These are phyloP conservation scores for Fusarium sp. DNA, from an alignment of 2,329 filamentous ascomycete genomes.

Conservation along the genomic window DNA sequence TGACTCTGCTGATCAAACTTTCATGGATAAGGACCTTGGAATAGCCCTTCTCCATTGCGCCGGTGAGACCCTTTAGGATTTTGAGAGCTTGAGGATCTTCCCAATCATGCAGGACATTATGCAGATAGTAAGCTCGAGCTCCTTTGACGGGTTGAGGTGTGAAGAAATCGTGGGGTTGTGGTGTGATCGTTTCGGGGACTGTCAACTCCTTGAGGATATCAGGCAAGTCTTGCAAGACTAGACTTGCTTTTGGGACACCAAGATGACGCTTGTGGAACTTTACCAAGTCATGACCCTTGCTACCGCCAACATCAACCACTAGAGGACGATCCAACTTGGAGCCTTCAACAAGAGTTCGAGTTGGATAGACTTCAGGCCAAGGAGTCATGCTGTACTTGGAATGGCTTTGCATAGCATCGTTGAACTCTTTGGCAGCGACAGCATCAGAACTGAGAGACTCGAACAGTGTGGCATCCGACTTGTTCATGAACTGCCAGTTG, in stretches of 20 bases:
- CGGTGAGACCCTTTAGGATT: constrained; percentile 44
- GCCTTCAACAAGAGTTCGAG: constrained; percentile 42
- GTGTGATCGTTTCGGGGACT: constrained; percentile 39
- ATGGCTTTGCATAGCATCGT: constrained; percentile 52
- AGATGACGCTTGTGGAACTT: constrained; percentile 47
- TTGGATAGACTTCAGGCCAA: constrained; percentile 51
- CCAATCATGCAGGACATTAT: constrained; percentile 63
- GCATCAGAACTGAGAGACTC: constrained; percentile 45
- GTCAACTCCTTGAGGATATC: constrained; percentile 45
- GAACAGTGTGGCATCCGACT: constrained; percentile 44
- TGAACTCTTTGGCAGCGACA: constrained; percentile 45
- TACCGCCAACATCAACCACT: constrained; percentile 50
- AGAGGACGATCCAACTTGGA: constrained; percentile 43
- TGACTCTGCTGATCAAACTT: constrained; percentile 45
- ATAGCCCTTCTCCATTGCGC: constrained; percentile 46
- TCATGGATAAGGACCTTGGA: constrained; percentile 52
- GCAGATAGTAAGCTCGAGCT: constrained; percentile 57
- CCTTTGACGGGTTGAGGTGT: constrained; percentile 52
- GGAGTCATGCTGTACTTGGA: constrained; percentile 50
- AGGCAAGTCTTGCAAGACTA: constrained; percentile 50
- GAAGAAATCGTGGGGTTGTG: constrained; percentile 49
- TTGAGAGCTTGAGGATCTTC: constrained; percentile 49
- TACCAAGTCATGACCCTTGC: constrained; percentile 50
- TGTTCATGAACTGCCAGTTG: constrained; percentile 48
- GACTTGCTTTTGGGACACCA: constrained; percentile 36